These are phyloP conservation scores for Diplodia intermedia DNA, from an alignment of 2,329 filamentous ascomycete species.

Conservation along the genomic window DNA sequence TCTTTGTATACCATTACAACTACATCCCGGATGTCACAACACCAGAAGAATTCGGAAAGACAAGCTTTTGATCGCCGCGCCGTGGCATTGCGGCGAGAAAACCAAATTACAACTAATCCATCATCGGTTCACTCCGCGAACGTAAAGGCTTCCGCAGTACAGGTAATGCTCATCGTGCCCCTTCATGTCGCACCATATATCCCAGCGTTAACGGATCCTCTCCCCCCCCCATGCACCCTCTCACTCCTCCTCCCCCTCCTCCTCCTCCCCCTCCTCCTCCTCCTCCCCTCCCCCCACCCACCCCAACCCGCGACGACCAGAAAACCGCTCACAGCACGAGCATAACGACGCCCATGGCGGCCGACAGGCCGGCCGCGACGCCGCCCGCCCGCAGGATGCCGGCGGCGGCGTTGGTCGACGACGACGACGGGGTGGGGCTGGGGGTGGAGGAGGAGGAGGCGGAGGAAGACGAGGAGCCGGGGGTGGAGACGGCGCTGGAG, in stretches of 20 bases:
- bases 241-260: too few species aligned
- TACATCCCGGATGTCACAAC: neutral
- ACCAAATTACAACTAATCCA: conserved; percentile 17
- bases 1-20: too few species aligned
- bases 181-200: neutral
- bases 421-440: conserved; percentile 5
- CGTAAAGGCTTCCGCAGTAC: neutral
- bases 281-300: too few species aligned
- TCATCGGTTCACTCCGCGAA: conserved; percentile 10
- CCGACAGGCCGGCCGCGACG: conserved; percentile 5
- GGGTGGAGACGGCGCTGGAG: neutral
- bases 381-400: conserved; percentile 12
- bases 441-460: too few species aligned
- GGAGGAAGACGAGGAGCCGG: neutral
- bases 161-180: neutral
- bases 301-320: too few species aligned
- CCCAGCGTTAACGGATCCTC: too few species aligned
- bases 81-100: neutral
- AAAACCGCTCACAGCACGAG: neutral
- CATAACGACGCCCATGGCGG: conserved; percentile 18
- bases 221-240: too few species aligned
- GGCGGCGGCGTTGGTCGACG: conserved; percentile 20
- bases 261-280: neutral
- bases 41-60: neutral
- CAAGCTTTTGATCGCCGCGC: neutral